These are phyloP conservation scores for Pneumocystis canis DNA, from an alignment of 1,139 yeast genomes.

Conservation along the genomic window DNA sequence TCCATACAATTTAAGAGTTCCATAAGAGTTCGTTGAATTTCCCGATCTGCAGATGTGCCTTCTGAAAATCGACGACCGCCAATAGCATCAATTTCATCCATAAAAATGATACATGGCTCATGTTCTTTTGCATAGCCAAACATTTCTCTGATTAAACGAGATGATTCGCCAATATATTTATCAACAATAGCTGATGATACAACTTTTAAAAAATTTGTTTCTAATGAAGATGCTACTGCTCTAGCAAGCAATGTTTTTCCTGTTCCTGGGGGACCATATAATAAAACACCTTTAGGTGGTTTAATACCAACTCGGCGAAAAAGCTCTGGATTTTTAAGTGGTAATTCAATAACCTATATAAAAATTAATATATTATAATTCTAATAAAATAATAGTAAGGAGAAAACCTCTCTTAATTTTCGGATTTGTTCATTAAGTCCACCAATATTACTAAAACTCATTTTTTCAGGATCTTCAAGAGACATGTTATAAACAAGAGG, in stretches of 20 bases:
- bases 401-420: conserved; percentile 69
- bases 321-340: conserved; percentile 91
- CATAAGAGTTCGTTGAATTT: conserved; percentile 96
- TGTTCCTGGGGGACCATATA: conserved; percentile 99
- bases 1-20: conserved; percentile 97
- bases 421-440: conserved; percentile 92
- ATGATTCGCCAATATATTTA: conserved; percentile 96
- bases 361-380: not conserved
- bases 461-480: conserved; percentile 90
- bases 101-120: conserved; percentile 95
- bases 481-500: conserved; percentile 98
- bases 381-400: not conserved
- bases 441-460: conserved; percentile 90
- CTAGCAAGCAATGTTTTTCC: conserved; percentile 93
- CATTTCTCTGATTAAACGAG: conserved; percentile 95
- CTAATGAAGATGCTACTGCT: conserved; percentile 97
- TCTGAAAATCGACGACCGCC: conserved; percentile 98
- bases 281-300: conserved; percentile 93
- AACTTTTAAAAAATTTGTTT: conserved; percentile 92
- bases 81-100: conserved; percentile 99
- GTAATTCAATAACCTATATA: conserved; percentile 72
- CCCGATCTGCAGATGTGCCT: conserved; percentile 98
- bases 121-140: conserved; percentile 96
- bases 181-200: conserved; percentile 98
- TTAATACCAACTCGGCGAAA: conserved; percentile 92